Percentiles rank a stretch among this genome's conserved stretches.
Conservation (phyloP, 2,329 filamentous ascomycete genomes). For the Fusarium sp. region DNA sequence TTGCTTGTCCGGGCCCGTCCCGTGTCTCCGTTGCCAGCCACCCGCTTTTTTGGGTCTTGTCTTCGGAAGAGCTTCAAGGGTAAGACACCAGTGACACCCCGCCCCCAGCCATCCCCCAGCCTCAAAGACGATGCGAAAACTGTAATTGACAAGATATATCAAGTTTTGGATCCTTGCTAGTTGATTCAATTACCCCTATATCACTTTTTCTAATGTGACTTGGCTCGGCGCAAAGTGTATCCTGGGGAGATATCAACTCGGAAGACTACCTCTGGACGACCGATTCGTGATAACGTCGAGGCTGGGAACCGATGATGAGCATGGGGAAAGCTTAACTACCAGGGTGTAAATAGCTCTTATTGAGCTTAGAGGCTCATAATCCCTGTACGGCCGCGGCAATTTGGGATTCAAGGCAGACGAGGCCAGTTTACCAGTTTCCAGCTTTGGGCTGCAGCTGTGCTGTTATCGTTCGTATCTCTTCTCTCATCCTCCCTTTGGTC, state of each 20-base stretch:
- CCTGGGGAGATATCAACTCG: conserved; percentile 20
- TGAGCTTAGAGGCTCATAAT: conserved; percentile 27
- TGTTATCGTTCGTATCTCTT: conserved; percentile 20
- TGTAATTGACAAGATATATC: conserved; percentile 17
- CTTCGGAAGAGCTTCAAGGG: conserved; percentile 18
- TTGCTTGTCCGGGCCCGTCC: conserved; percentile 25
- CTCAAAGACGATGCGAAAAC: conserved; percentile 30
- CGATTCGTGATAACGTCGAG: conserved; percentile 19
- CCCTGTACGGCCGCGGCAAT: conserved; percentile 22
- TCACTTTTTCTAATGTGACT: conserved; percentile 15
- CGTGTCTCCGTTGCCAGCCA: conserved; percentile 38
- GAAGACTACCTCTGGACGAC: neutral
- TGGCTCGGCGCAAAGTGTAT: conserved; percentile 24
- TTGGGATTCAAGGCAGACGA: conserved; percentile 22
- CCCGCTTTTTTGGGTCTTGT: conserved; percentile 35
- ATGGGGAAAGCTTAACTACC: conserved; percentile 15
- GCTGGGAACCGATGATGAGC: conserved; percentile 27
- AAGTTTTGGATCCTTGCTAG: conserved; percentile 38
- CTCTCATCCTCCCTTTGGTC: conserved; percentile 27
- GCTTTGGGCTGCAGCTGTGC: neutral
- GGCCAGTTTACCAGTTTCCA: conserved; percentile 24
- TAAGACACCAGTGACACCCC: conserved; percentile 30
- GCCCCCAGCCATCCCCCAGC: conserved; percentile 41
- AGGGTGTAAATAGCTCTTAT: conserved; percentile 21
- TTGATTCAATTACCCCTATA: conserved; percentile 12